Conservation (phyloP, 768 basidiomycete genomes). For the Porphyrellus cyaneotinctus region DNA sequence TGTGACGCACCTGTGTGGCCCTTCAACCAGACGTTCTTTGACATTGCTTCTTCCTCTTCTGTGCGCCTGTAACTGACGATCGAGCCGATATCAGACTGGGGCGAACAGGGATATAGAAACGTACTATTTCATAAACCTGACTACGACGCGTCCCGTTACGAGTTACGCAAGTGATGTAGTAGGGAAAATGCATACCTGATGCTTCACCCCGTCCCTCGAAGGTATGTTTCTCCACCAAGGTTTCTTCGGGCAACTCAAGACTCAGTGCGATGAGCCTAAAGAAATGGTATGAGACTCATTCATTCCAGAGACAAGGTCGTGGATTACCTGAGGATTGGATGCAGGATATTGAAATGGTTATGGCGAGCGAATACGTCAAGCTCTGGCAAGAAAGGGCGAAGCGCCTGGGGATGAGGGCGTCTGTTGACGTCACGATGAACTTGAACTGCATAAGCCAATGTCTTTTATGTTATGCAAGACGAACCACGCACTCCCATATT, state of each 20-base stretch:
- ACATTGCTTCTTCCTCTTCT: slow-evolving; percentile 44
- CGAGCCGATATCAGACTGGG: background rate
- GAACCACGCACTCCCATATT: slow-evolving; percentile 47
- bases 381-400: slow-evolving; percentile 50
- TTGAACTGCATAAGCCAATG: slow-evolving; percentile 14
- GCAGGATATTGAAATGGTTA: slow-evolving; percentile 49
- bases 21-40: slow-evolving; percentile 55
- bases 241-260: slow-evolving; percentile 51
- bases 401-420: slow-evolving; percentile 42
- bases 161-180: background rate
- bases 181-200: slow-evolving; percentile 28
- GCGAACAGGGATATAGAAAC: slow-evolving; percentile 6
- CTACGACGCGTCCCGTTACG: slow-evolving; percentile 36
- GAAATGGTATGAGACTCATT: background rate
- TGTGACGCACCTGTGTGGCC: slow-evolving; percentile 48
- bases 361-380: slow-evolving; percentile 47
- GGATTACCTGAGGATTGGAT: slow-evolving; percentile 42
- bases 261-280: slow-evolving; percentile 47
- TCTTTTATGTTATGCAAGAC: background rate
- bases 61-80: slow-evolving; percentile 44
- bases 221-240: slow-evolving; percentile 44
- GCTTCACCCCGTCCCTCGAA: slow-evolving; percentile 39
- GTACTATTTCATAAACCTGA: slow-evolving; percentile 64
- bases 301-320: background rate
- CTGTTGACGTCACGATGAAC: slow-evolving; percentile 45